Evolutionary conservation across 2,329 filamentous ascomycete genomes (phyloP).

Genomic region (Pseudogymnoascus destructans): DNA sequence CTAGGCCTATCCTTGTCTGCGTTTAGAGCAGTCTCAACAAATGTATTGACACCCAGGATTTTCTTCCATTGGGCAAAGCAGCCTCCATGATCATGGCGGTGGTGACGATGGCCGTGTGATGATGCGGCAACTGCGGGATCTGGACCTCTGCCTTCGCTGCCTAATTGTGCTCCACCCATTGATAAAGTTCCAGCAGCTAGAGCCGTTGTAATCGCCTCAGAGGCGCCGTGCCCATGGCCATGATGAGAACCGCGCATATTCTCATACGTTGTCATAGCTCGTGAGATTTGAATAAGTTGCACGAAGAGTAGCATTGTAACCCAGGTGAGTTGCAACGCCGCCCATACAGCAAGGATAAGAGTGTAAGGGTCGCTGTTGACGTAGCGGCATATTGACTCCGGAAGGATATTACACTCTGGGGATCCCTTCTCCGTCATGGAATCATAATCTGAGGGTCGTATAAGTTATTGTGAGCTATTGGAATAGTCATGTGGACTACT

Average conservation of each 20-base stretch:
- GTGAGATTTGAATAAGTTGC: slow-evolving; percentile 81
- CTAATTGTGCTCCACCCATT: slow-evolving; percentile 56
- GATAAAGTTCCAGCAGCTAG: slow-evolving; percentile 58
- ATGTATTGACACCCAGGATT: slow-evolving; percentile 81
- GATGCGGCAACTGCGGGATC: slow-evolving; percentile 40
- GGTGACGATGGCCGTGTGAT: slow-evolving; percentile 28
- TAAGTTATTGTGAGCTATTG: slow-evolving; percentile 20
- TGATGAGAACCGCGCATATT: slow-evolving; percentile 77
- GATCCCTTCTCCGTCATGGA: slow-evolving; percentile 39
- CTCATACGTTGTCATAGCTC: slow-evolving; percentile 91
- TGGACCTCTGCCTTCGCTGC: slow-evolving; percentile 50
- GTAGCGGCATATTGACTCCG: slow-evolving; percentile 59
- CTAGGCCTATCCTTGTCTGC: slow-evolving; percentile 36
- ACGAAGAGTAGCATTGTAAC: slow-evolving; percentile 94
- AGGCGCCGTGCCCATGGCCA: slow-evolving; percentile 36
- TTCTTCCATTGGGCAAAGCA: slow-evolving; percentile 70
- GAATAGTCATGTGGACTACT: slow-evolving; percentile 23
- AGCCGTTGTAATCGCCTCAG: slow-evolving; percentile 53
- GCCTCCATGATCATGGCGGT: slow-evolving; percentile 45
- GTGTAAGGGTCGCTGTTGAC: slow-evolving; percentile 76
- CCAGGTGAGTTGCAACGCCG: slow-evolving; percentile 77
- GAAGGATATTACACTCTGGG: slow-evolving; percentile 59
- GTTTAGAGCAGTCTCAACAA: slow-evolving; percentile 77
- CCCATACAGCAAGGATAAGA: slow-evolving; percentile 67
- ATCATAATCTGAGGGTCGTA: slow-evolving; percentile 43